A percentile compares a stretch with the other conserved stretches of the same genome.
Evolutionary conservation across 306 rosid species (phyloP).

Genomic region (Cucurbita ficifolia): DNA sequence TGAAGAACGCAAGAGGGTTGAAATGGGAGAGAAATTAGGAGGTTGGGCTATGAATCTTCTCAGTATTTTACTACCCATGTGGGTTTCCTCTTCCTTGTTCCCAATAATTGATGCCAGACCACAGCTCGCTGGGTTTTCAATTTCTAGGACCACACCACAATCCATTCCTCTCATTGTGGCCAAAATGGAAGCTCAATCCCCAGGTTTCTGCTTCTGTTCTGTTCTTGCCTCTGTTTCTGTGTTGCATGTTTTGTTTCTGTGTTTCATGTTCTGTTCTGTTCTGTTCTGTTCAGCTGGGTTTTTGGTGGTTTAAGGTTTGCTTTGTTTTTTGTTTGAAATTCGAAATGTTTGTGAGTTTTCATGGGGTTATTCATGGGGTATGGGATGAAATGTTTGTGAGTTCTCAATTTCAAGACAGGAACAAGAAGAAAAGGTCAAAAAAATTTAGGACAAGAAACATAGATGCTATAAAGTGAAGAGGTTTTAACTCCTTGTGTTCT

Average conservation of each 20-base stretch:
- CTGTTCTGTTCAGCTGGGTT: background rate
- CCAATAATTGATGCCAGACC: conserved; percentile 24
- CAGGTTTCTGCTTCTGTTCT: conserved; percentile 33
- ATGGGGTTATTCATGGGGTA: background rate
- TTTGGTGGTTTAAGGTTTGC: background rate
- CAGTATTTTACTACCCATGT: conserved; percentile 24
- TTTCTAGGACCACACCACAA: conserved; percentile 11
- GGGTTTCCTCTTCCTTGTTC: conserved; percentile 24
- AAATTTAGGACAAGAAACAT: background rate
- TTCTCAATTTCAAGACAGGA: background rate
- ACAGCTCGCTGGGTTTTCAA: conserved; percentile 16
- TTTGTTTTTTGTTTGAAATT: background rate
- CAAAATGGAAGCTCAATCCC: conserved; percentile 53
- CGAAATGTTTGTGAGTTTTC: background rate
- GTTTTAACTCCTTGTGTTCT: background rate
- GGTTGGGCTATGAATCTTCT: conserved; percentile 27
- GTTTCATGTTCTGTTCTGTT: background rate
- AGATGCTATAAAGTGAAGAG: background rate
- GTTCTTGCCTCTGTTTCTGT: background rate
- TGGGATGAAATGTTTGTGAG: background rate
- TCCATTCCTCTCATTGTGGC: conserved; percentile 27
- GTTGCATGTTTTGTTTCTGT: background rate
- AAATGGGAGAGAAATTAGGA: background rate
- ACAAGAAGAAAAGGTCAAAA: background rate
- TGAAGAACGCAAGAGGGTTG: background rate